Evolutionary conservation across 1,284 basidiomycete genomes (phyloP).

Genomic region (Naganishia sp.): DNA sequence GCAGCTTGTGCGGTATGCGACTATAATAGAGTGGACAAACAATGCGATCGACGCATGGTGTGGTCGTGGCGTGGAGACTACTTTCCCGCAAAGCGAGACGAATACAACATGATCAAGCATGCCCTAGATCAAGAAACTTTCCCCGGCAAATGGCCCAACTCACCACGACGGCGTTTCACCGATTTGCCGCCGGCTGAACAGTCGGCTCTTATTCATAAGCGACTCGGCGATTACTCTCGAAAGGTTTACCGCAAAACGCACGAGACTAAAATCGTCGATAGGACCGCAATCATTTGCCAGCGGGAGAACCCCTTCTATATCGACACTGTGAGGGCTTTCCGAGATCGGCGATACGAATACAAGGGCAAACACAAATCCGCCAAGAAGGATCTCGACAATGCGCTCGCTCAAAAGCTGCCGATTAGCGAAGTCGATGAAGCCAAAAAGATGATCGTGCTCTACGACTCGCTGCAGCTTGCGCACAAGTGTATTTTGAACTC

Average conservation of each 20-base stretch:
- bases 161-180: constrained; percentile 74
- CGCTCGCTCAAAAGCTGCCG: constrained; percentile 66
- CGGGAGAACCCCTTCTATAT: constrained; percentile 99
- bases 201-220: constrained; percentile 89
- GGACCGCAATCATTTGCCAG: constrained; percentile 96
- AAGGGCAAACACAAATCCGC: constrained; percentile 98
- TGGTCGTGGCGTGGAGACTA: constrained; percentile 99
- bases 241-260: constrained; percentile 99
- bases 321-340: constrained; percentile 94
- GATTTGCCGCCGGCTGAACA: constrained; percentile 88
- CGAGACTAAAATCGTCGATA: constrained; percentile 92
- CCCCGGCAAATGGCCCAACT: constrained; percentile 74
- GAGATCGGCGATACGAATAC: constrained; percentile 98
- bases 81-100: constrained; percentile 96
- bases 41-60: constrained; percentile 88
- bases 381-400: constrained; percentile 95
- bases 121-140: constrained; percentile 94
- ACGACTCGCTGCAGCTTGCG: constrained; percentile 98
- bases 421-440: constrained; percentile 92
- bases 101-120: constrained; percentile 99
- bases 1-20: constrained; percentile 97
- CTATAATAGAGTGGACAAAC: constrained; percentile 94
- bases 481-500: constrained; percentile 99
- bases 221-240: constrained; percentile 95
- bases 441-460: constrained; percentile 99